Conservation (phyloP, 371 early-diverging fungal genomes). For the Mortierella sp. region DNA sequence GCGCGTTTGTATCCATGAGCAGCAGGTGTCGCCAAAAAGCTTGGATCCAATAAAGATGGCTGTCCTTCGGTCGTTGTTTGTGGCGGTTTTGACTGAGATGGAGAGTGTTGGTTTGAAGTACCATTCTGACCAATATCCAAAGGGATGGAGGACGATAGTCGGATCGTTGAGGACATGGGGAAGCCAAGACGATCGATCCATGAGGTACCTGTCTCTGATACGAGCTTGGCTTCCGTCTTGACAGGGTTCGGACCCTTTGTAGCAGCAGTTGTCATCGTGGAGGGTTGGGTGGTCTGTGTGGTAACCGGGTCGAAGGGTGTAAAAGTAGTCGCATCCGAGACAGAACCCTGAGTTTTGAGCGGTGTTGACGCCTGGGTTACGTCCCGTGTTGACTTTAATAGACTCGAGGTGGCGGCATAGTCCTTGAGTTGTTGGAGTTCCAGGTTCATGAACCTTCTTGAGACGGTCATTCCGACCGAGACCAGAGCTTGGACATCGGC, state of each 20-base stretch:
- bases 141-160: no score
- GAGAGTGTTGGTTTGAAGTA: no score
- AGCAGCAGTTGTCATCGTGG: neutral
- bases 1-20: slow-evolving; percentile 37
- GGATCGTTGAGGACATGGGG: no score
- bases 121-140: no score
- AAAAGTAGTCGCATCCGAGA: neutral
- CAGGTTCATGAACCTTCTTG: slow-evolving; percentile 29
- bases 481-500: slow-evolving; percentile 44
- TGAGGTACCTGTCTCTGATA: no score
- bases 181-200: no score
- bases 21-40: slow-evolving; percentile 41
- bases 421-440: slow-evolving; percentile 36
- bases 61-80: neutral
- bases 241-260: neutral
- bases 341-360: no score
- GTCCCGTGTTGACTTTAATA: slow-evolving; percentile 12
- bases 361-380: neutral
- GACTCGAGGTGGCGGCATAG: slow-evolving; percentile 46
- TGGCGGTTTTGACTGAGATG: no score
- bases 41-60: slow-evolving; percentile 35
- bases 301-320: neutral
- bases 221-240: neutral
- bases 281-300: neutral
- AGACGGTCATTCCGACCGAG: slow-evolving; percentile 32